These are phyloP conservation scores for Cadophora sp. DNA, from an alignment of 2,329 filamentous ascomycete species.

Conservation along the genomic window DNA sequence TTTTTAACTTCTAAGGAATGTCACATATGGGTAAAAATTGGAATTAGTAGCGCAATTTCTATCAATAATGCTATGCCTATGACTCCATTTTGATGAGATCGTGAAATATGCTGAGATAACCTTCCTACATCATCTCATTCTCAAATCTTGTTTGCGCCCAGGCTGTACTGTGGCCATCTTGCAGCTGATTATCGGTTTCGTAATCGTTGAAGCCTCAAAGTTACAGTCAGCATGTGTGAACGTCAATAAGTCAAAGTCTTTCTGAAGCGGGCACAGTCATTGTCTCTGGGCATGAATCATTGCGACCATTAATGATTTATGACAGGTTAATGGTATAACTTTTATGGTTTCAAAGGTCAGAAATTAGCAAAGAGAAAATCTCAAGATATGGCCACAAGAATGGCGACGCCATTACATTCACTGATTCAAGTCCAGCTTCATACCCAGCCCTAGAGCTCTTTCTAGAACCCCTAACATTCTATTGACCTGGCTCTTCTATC, in stretches of 20 bases:
- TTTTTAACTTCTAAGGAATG: too few relatives aligned
- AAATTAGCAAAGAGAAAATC: too few relatives aligned
- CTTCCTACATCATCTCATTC: not conserved
- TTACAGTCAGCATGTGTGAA: not conserved
- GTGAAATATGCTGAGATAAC: too few relatives aligned
- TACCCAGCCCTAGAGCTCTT: not conserved
- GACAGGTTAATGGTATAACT: too few relatives aligned
- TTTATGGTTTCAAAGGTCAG: too few relatives aligned
- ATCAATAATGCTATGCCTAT: not conserved
- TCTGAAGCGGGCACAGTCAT: too few relatives aligned
- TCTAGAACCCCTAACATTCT: not conserved
- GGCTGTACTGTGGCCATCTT: not conserved
- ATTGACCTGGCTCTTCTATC: constrained; percentile 5
- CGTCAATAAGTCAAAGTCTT: too few relatives aligned
- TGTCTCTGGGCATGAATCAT: too few relatives aligned
- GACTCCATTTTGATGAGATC: not conserved
- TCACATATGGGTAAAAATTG: too few relatives aligned
- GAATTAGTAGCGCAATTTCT: not conserved
- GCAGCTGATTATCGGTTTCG: not conserved
- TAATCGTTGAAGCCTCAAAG: not conserved
- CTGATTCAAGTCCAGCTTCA: not conserved
- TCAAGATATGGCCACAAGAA: too few relatives aligned
- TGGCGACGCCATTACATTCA: too few relatives aligned
- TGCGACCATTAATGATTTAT: too few relatives aligned
- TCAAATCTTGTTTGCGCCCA: not conserved